phyloP scores from a whole-genome alignment of 2,329 filamentous ascomycete species.

The Gremmenia infestans region DNA sequence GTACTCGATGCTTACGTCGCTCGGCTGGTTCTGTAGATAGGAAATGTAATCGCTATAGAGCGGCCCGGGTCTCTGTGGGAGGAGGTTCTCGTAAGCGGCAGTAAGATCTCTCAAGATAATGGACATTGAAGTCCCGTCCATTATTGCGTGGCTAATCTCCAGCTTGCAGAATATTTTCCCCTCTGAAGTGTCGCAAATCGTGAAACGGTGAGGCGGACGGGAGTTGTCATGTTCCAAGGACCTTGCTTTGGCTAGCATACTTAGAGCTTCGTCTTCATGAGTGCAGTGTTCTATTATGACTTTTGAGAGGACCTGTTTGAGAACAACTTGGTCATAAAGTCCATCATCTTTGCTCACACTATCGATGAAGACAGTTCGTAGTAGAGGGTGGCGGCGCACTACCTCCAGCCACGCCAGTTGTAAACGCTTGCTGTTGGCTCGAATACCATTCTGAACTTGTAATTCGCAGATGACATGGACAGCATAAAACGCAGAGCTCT shows the following conservation, averaged over 20 bases:
- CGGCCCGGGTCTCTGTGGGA: conserved; percentile 22
- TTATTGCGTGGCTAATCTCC: conserved; percentile 12
- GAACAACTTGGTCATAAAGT: conserved; percentile 13
- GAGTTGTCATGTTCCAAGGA: neutral
- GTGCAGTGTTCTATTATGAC: neutral
- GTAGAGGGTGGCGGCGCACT: conserved; percentile 5
- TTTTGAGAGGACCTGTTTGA: conserved; percentile 1
- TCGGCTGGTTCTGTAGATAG: conserved; percentile 23
- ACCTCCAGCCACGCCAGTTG: conserved; percentile 9
- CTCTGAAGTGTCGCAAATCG: conserved; percentile 36
- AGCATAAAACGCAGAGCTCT: neutral
- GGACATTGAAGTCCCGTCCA: conserved; percentile 35
- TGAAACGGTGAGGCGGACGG: conserved; percentile 41
- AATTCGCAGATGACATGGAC: neutral
- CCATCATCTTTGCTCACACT: conserved; percentile 9
- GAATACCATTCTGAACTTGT: neutral
- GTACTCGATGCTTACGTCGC: conserved; percentile 18
- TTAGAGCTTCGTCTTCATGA: neutral
- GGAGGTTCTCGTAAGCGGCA: conserved; percentile 30
- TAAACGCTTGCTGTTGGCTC: neutral
- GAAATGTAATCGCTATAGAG: conserved; percentile 35
- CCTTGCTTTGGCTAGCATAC: neutral
- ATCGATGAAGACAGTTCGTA: conserved; percentile 16
- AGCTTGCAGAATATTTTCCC: conserved; percentile 9
- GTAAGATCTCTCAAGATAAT: conserved; percentile 41